These are phyloP conservation scores for Pleurozium schreberi DNA, from an alignment of 225 moss, liverwort and hornwort species.

Conservation along the genomic window DNA sequence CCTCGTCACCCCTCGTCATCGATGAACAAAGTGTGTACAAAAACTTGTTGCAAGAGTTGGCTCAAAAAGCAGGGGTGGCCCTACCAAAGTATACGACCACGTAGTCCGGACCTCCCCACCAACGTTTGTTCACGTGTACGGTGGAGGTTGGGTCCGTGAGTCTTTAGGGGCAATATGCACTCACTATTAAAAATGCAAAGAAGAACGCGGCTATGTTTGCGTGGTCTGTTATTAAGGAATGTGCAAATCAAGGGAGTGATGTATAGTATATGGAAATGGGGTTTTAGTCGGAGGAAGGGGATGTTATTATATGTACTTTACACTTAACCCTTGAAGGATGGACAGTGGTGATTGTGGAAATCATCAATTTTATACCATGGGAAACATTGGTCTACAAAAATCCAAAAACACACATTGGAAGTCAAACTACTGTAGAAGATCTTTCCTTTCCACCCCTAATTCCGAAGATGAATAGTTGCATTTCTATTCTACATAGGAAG, in stretches of 20 bases:
- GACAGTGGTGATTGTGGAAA: too few species aligned
- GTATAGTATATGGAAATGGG: rapidly evolving
- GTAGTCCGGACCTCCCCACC: conserved; percentile 63
- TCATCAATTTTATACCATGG: too few species aligned
- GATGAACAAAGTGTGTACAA: conserved; percentile 67
- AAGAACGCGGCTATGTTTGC: conserved; percentile 85
- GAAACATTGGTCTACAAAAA: too few species aligned
- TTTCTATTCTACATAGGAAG: too few species aligned
- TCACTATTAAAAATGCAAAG: conserved; percentile 64
- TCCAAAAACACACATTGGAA: too few species aligned
- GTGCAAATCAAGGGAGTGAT: not conserved
- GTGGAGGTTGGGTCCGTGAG: conserved; percentile 52
- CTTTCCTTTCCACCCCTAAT: too few species aligned
- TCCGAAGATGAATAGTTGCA: too few species aligned
- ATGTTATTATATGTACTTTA: too few species aligned
- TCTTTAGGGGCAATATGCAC: conserved; percentile 50
- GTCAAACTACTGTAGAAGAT: too few species aligned
- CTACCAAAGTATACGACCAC: conserved; percentile 57
- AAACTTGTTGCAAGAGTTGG: conserved; percentile 70
- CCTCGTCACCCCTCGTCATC: conserved; percentile 44
- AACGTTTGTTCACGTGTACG: conserved; percentile 55
- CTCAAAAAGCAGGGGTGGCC: conserved; percentile 59
- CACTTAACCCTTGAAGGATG: too few species aligned
- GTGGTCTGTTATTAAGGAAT: conserved; percentile 56
- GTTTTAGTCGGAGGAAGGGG: too few species aligned